Conservation (phyloP, 495 filamentous ascomycete genomes). For the Parachaetomium inaequale region DNA sequence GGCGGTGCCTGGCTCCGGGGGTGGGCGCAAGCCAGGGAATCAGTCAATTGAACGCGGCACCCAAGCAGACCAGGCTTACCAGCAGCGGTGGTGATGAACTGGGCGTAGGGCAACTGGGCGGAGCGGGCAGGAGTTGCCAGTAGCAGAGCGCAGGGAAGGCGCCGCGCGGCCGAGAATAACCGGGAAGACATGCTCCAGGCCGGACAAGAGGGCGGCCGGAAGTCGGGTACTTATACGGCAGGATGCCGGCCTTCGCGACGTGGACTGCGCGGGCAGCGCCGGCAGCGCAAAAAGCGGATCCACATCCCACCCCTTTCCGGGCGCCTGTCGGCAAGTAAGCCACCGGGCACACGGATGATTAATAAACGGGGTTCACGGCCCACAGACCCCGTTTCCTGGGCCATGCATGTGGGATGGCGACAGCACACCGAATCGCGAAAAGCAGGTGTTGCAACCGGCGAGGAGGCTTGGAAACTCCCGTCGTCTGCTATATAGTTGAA, state of each 20-base stretch:
- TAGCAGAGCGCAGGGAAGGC: neutral
- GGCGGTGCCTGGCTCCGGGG: neutral
- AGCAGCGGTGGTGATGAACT: conserved; percentile 15
- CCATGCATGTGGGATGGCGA: no score
- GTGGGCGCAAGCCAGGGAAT: neutral
- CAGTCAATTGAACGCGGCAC: neutral
- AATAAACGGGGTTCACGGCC: neutral
- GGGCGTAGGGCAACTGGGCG: conserved; percentile 10
- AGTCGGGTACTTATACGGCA: conserved; percentile 12
- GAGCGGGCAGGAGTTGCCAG: neutral
- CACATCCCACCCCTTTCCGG: neutral
- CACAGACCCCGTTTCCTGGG: no score
- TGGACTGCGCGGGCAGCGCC: neutral
- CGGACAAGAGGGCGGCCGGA: neutral
- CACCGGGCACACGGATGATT: neutral
- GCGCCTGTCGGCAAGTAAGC: neutral
- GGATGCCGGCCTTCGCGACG: conserved; percentile 5
- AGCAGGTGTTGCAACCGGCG: no score
- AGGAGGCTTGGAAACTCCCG: no score
- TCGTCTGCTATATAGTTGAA: no score
- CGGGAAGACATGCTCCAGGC: conserved; percentile 20
- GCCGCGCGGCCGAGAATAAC: conserved; percentile 20
- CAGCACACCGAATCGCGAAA: no score
- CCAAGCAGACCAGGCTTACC: conserved; percentile 1
- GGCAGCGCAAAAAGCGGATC: conserved; percentile 6